Conservation (phyloP, 495 filamentous ascomycete species). For the Daldinia bambusicola region DNA sequence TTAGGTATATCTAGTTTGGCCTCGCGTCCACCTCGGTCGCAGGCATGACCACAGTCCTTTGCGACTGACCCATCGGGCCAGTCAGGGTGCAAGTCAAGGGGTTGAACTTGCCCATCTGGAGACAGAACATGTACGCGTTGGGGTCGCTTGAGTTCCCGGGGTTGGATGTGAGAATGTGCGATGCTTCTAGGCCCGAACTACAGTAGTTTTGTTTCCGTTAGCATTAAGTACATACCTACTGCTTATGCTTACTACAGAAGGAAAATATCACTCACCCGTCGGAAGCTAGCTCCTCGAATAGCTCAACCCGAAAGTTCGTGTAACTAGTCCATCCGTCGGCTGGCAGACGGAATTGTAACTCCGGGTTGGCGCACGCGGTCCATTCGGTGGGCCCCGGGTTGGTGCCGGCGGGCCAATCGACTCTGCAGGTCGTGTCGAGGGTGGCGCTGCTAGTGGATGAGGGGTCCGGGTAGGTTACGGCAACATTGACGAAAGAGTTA, state of each 20-base stretch:
- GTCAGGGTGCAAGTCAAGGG: constrained; percentile 38
- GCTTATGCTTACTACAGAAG: background rate
- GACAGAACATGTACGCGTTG: constrained; percentile 40
- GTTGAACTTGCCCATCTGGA: constrained; percentile 47
- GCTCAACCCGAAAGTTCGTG: constrained; percentile 38
- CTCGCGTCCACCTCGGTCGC: constrained; percentile 17
- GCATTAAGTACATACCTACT: background rate
- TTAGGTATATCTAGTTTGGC: constrained; percentile 23
- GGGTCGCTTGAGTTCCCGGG: constrained; percentile 39
- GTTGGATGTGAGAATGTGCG: constrained; percentile 25
- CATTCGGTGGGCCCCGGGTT: constrained; percentile 38
- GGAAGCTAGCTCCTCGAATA: constrained; percentile 34
- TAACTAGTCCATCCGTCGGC: constrained; percentile 36
- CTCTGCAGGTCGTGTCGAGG: constrained; percentile 42
- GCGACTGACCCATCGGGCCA: constrained; percentile 18
- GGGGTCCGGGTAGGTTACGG: constrained; percentile 74
- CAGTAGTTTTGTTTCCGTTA: constrained; percentile 4
- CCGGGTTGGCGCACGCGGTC: constrained; percentile 31
- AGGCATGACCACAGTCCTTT: constrained; percentile 15
- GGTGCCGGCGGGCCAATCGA: constrained; percentile 33
- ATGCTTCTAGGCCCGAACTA: constrained; percentile 40
- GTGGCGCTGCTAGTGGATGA: constrained; percentile 67
- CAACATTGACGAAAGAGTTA: constrained; percentile 36
- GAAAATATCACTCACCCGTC: constrained; percentile 33
- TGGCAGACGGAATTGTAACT: constrained; percentile 37